A percentile compares a stretch with the other conserved stretches of the same genome.
Evolutionary conservation across 257 asterid genomes (phyloP).

Genomic region (Gentiana straminea): DNA sequence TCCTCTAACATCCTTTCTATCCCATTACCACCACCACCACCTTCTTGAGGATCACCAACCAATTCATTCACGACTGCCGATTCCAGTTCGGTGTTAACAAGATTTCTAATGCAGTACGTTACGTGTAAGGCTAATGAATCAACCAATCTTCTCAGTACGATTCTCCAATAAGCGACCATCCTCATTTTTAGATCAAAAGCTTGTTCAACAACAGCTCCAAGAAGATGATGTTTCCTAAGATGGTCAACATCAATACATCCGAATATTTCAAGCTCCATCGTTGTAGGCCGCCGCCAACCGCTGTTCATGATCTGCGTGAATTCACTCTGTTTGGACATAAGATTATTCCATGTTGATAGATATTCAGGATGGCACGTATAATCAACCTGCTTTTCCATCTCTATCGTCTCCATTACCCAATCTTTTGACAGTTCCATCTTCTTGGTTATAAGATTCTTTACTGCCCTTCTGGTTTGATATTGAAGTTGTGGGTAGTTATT

Average conservation of each 20-base stretch:
- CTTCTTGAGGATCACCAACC: not conserved
- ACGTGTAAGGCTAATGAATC: too few species aligned
- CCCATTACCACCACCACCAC: too few species aligned
- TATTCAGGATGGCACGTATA: conserved; percentile 1
- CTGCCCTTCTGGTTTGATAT: not conserved
- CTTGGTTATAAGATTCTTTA: conserved; percentile 3
- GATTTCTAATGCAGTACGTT: conserved; percentile 15
- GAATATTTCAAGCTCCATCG: conserved; percentile 3
- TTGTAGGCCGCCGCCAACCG: not conserved
- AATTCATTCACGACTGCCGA: conserved; percentile 16
- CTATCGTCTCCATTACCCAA: conserved; percentile 15
- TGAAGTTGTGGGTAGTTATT: conserved; percentile 9
- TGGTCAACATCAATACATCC: too few species aligned
- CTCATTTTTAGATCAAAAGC: conserved; percentile 20
- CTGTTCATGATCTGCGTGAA: not conserved
- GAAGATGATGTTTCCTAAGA: not conserved
- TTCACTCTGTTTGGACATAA: conserved; percentile 2
- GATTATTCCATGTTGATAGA: not conserved
- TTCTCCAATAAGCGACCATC: conserved; percentile 13
- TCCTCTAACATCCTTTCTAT: conserved; percentile 23
- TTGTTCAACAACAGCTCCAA: not conserved
- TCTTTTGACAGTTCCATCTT: conserved; percentile 14
- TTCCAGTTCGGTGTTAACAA: conserved; percentile 20
- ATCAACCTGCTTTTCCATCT: conserved; percentile 13
- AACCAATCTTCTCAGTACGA: too few species aligned